Evolutionary conservation across 768 basidiomycete species (phyloP), one percentile per base, ranked within the genome.

Genomic region (Auricularia sp.): DNA sequence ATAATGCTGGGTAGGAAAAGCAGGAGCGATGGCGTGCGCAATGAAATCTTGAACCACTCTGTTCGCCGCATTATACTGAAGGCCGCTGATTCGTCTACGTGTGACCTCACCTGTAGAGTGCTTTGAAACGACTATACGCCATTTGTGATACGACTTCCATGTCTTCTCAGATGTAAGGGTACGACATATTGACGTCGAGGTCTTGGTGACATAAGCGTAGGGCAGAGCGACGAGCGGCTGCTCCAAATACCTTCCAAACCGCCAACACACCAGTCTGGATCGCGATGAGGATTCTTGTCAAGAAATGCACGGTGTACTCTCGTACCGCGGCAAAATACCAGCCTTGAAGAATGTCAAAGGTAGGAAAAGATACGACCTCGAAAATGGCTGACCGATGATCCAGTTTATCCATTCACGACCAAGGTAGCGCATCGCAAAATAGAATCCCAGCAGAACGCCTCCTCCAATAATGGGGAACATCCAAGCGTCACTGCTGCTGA

Each of bases 341-440:
- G 18, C 33, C 54, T 64, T 54, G 39, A 16, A 56, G 14, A 37
- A 24, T 3, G 8, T n/a, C 61, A 5, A 35, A 35, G n/a, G 29
- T 29, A 29, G 29, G 29, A 29, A 4, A 29, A 16, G 3, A 44
- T 39, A 7, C 14, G 47, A 18, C 18, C 29, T 18, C 44, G 66
- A 70, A 76, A 73, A 63, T 77, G 70, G 33, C 66, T 33, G 67
- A 18, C 74, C 87, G 29, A 96, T 77, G 4, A 94, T 68, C 81
- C 82, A 83, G 75, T 95, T 95, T 65, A 96, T 84, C 87, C 90
- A 91, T 65, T 85, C 85, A 69, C 82, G 68, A 59, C 62, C 62
- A 18, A 72, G 63, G 51, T 69, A 71, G 54, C 71, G 70, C 69
- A 75, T 72, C 7, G 67, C 64, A 64, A 82, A 67, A 70, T 89